Evolutionary conservation across 441 rosid genomes (phyloP).

Genomic region (Kokia cookei): DNA sequence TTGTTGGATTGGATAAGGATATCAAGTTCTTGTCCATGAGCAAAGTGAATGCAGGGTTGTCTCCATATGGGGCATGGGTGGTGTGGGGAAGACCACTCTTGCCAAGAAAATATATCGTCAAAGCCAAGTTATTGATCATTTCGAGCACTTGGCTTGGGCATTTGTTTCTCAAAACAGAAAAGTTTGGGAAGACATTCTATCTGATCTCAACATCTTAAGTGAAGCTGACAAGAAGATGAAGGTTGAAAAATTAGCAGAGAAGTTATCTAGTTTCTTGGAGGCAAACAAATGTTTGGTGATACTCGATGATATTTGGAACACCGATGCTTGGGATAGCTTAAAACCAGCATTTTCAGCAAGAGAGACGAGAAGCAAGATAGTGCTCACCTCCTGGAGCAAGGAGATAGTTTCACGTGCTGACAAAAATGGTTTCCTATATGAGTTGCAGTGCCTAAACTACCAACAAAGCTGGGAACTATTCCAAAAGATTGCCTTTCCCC

Average conservation of each 20-base stretch:
- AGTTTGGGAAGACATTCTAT: constrained; percentile 20
- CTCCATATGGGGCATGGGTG: constrained; percentile 31
- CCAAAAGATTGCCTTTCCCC: not conserved
- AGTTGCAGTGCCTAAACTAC: not conserved
- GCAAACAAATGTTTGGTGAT: constrained; percentile 22
- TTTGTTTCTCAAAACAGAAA: constrained; percentile 25
- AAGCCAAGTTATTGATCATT: constrained; percentile 2
- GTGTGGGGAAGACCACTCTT: constrained; percentile 32
- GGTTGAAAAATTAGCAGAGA: constrained; percentile 16
- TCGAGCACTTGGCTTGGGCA: constrained; percentile 23
- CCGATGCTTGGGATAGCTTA: constrained; percentile 11
- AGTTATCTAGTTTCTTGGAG: constrained; percentile 7
- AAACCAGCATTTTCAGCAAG: constrained; percentile 10
- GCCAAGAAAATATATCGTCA: constrained; percentile 24
- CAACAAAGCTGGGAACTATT: constrained; percentile 9
- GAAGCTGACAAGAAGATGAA: not conserved
- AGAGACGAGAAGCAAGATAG: constrained; percentile 12
- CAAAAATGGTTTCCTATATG: not conserved
- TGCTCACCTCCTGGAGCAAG: constrained; percentile 15
- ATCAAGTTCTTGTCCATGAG: not conserved
- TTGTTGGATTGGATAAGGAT: constrained; percentile 18
- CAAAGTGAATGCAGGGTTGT: constrained; percentile 2
- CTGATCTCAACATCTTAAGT: not conserved
- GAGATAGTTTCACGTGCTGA: constrained; percentile 12
- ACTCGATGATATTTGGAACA: constrained; percentile 23